Conservation (phyloP, 225 moss, liverwort and hornwort genomes). For the Polytrichum formosum region DNA sequence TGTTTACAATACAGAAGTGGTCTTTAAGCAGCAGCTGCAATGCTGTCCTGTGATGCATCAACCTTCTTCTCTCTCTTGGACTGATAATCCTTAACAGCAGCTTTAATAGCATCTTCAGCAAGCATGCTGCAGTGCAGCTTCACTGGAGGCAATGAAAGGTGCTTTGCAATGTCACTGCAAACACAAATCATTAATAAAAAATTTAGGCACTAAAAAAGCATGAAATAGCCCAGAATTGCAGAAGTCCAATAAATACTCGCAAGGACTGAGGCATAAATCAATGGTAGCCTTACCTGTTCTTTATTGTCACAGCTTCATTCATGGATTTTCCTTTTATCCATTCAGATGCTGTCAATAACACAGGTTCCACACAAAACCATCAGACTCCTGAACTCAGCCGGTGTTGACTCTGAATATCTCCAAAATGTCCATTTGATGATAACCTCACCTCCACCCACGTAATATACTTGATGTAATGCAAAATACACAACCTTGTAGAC, state of each 20-base stretch:
- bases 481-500: not conserved
- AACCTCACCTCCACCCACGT: not conserved
- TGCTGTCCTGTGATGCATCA: not conserved
- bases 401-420: not conserved
- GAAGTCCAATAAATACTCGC: too few relatives aligned
- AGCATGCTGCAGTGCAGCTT: conserved; percentile 65
- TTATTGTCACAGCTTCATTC: conserved; percentile 80
- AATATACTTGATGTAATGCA: not conserved
- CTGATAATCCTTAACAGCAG: conserved; percentile 43
- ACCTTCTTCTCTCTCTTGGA: conserved; percentile 34
- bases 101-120: conserved; percentile 60
- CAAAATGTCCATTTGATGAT: not conserved
- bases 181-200: not conserved
- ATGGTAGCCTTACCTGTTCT: conserved; percentile 58
- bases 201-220: not conserved
- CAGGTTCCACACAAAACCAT: not conserved
- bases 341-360: conserved; percentile 75
- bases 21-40: not conserved
- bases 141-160: conserved; percentile 50
- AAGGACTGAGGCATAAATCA: too few relatives aligned
- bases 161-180: conserved; percentile 60
- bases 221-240: not conserved
- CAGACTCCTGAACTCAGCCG: not conserved
- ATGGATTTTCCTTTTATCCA: conserved; percentile 96
- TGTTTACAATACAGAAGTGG: not conserved